These are phyloP conservation scores for Marasmius fiardii DNA, from an alignment of 1,284 basidiomycete species.

Conservation along the genomic window DNA sequence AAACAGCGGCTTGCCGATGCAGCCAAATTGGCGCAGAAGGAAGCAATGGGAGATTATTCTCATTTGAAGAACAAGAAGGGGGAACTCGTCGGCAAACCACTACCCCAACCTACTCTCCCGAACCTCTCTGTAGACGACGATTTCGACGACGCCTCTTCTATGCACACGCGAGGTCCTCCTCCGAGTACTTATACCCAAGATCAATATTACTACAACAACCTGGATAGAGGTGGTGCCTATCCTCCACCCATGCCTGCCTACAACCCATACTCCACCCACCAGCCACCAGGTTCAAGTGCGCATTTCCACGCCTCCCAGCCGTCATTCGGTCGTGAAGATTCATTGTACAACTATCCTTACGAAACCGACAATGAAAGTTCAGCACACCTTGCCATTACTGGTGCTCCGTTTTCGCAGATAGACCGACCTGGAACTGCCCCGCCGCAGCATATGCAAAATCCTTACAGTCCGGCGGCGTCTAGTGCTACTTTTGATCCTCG, in stretches of 20 bases:
- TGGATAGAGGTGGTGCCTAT: slow-evolving; percentile 51
- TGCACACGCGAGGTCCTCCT: slow-evolving; percentile 53
- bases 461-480: slow-evolving; percentile 21
- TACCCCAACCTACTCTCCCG: slow-evolving; percentile 96
- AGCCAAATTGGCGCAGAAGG: slow-evolving; percentile 82
- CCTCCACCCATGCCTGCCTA: slow-evolving; percentile 75
- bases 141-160: slow-evolving; percentile 56
- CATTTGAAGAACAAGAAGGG: slow-evolving; percentile 95
- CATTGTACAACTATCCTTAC: slow-evolving; percentile 39
- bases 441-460: slow-evolving; percentile 17
- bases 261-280: slow-evolving; percentile 51
- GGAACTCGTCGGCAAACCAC: slow-evolving; percentile 74
- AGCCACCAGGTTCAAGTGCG: slow-evolving; percentile 41
- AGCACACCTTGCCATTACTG: slow-evolving; percentile 48
- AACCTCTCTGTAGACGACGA: slow-evolving; percentile 86
- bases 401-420: slow-evolving; percentile 49
- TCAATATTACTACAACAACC: slow-evolving; percentile 44
- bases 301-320: slow-evolving; percentile 56
- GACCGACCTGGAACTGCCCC: slow-evolving; percentile 16
- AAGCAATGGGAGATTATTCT: slow-evolving; percentile 86
- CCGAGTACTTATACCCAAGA: slow-evolving; percentile 55
- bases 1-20: slow-evolving; percentile 84
- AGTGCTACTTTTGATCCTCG: slow-evolving; percentile 34
- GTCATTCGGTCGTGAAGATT: slow-evolving; percentile 50
- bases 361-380: slow-evolving; percentile 66